Percentiles rank a stretch among this genome's conserved stretches.
phyloP scores from a whole-genome alignment of 805 yeast species.

The Saccharomycopsis sp. region DNA sequence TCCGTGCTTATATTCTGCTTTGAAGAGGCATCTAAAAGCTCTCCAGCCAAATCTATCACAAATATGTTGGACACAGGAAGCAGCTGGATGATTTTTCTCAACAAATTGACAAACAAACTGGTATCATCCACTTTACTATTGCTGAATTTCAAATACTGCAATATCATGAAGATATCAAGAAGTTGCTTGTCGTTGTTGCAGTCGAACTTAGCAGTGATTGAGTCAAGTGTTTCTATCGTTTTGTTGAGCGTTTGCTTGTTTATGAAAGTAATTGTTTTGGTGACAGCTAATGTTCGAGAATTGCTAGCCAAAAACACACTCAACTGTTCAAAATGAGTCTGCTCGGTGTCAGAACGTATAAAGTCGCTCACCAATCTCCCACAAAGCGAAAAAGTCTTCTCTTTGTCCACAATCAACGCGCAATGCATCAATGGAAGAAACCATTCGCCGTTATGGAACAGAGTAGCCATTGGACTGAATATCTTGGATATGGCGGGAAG shows the following conservation, averaged over 20 bases:
- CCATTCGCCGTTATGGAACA: conserved; percentile 34
- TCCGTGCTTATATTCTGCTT: background rate
- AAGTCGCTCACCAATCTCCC: background rate
- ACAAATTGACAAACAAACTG: background rate
- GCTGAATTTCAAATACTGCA: background rate
- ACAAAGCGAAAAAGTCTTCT: conserved; percentile 36
- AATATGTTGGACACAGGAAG: background rate
- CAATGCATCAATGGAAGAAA: conserved; percentile 44
- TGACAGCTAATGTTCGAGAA: background rate
- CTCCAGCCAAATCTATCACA: background rate
- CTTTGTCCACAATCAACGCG: conserved; percentile 35
- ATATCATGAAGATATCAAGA: background rate
- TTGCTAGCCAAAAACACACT: background rate
- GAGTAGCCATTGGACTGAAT: conserved; percentile 40
- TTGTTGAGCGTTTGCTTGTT: background rate
- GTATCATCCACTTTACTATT: background rate
- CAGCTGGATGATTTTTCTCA: background rate
- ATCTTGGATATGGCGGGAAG: conserved; percentile 23
- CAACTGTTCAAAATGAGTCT: background rate
- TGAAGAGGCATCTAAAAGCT: background rate
- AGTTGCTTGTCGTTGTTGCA: background rate
- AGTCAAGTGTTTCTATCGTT: background rate
- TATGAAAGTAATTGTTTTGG: background rate
- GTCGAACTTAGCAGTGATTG: background rate
- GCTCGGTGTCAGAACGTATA: conserved; percentile 8